Percentiles rank a stretch among this genome's conserved stretches.
Conservation (phyloP, 495 filamentous ascomycete genomes). For the Aspergillus nidulans region DNA sequence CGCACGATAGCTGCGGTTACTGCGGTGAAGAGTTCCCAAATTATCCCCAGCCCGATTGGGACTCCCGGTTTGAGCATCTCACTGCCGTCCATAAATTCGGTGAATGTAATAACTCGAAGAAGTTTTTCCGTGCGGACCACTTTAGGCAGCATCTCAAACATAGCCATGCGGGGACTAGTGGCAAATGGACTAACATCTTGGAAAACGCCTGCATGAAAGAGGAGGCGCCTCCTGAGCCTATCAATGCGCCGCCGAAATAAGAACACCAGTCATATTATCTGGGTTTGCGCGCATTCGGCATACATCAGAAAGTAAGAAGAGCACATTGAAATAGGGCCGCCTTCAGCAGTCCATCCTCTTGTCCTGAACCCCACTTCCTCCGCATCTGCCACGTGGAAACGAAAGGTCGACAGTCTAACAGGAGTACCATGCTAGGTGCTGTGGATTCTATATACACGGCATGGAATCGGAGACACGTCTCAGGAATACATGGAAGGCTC, state of each 20-base stretch:
- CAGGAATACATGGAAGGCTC: too few relatives aligned
- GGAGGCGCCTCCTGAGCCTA: constrained; percentile 53
- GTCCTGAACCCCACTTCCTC: too few relatives aligned
- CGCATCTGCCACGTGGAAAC: too few relatives aligned
- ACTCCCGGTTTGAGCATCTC: constrained; percentile 76
- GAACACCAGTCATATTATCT: constrained; percentile 32
- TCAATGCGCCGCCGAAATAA: constrained; percentile 25
- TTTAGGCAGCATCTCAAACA: constrained; percentile 98
- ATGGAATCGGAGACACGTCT: neutral
- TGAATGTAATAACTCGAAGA: constrained; percentile 97
- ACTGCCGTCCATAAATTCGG: constrained; percentile 92
- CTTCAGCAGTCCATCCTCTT: too few relatives aligned
- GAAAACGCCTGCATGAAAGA: constrained; percentile 98
- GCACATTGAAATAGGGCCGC: too few relatives aligned
- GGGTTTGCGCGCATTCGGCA: constrained; percentile 24
- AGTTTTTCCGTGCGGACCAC: constrained; percentile 96
- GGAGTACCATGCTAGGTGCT: too few relatives aligned
- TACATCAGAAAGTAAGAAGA: neutral
- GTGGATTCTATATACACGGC: neutral
- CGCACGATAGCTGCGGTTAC: constrained; percentile 83
- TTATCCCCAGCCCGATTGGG: constrained; percentile 70
- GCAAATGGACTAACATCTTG: constrained; percentile 98
- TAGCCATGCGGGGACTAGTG: constrained; percentile 92
- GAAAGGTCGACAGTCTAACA: too few relatives aligned
- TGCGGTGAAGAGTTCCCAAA: constrained; percentile 91